Evolutionary conservation across 2,329 filamentous ascomycete species (phyloP), one percentile per base, ranked within the genome.

Genomic region (Colletotrichum graminicola): DNA sequence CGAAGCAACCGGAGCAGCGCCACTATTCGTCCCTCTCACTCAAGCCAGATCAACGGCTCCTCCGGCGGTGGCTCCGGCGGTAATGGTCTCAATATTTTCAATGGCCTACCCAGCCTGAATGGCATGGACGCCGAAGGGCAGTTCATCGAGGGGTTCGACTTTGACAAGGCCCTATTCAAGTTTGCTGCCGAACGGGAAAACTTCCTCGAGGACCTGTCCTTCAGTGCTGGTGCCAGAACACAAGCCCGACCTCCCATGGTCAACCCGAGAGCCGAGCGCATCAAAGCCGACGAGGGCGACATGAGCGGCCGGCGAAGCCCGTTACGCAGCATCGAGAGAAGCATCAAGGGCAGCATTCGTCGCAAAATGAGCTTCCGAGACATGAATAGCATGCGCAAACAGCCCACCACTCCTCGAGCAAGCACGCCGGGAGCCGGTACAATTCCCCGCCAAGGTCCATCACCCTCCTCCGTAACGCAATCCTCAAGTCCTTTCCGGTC

Each of bases 181-280:
- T 99, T 99, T 80, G 94, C 96, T 56, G 92, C 92, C n/a, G 95
- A 98, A 84, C 88, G 96, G 74, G 96, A 99, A 77, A 92, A 92
- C 72, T 99, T 99, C 77, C 85, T 98, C 63, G 94, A 97, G 74
- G 96, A 99, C 80, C 88, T 98, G 65, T 94, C 92, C 75, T 94
- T 98, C 80, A 94, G 89, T 75, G 94, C 95, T 29, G 94, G 95
- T 54, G 93, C 93, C 51, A 93, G 94, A 74, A 87, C 93, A 32
- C 89, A 93, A 75, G 84, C 88, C 68, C 85, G 91, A 68, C 90
- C 91, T 32, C 90, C 90, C 12, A 94, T 93, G 85, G 89, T 94
- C 39, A 92, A 94, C 75, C 91, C 94, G 41, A 90, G 93, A 76
- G 90, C 95, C 3, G 93, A 97, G 80, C 92, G 93, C 76, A 93